Evolutionary conservation across 2,329 filamentous ascomycete genomes (phyloP).

Genomic region (Alternaria panax): DNA sequence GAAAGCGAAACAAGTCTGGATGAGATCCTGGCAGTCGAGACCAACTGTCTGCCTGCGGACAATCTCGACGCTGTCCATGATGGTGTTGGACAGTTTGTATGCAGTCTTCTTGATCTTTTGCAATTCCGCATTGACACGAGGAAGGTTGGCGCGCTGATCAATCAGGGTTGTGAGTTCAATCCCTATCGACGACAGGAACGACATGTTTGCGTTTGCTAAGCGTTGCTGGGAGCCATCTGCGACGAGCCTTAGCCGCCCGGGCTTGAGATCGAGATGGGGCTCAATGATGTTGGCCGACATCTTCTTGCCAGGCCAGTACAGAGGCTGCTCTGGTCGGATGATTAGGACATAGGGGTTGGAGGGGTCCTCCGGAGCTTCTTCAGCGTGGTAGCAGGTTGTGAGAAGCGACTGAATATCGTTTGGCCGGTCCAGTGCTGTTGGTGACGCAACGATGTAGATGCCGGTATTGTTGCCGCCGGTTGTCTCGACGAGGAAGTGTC

Average conservation of each 20-base stretch:
- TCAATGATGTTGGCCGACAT: slow-evolving; percentile 76
- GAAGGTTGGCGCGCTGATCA: slow-evolving; percentile 90
- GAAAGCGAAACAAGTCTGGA: slow-evolving; percentile 97
- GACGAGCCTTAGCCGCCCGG: slow-evolving; percentile 85
- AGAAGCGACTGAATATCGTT: slow-evolving; percentile 87
- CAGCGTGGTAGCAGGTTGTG: slow-evolving; percentile 76
- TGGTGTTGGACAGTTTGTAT: slow-evolving; percentile 95
- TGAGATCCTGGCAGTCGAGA: slow-evolving; percentile 90
- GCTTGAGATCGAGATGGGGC: slow-evolving; percentile 82
- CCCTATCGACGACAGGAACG: slow-evolving; percentile 79
- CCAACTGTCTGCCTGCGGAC: slow-evolving; percentile 85
- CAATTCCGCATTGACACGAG: slow-evolving; percentile 87
- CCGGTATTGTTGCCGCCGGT: slow-evolving; percentile 72
- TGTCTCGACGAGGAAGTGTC: slow-evolving; percentile 84
- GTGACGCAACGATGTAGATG: slow-evolving; percentile 84
- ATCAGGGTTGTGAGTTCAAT: slow-evolving; percentile 88
- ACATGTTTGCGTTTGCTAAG: slow-evolving; percentile 77
- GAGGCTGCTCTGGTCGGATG: slow-evolving; percentile 77
- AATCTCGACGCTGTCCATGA: slow-evolving; percentile 97
- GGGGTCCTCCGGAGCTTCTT: slow-evolving; percentile 73
- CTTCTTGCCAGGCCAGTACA: slow-evolving; percentile 82
- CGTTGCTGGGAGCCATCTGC: slow-evolving; percentile 84
- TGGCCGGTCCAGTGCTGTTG: slow-evolving; percentile 74
- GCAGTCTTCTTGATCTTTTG: slow-evolving; percentile 95
- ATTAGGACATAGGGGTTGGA: slow-evolving; percentile 86